These are phyloP conservation scores for Tricholoma flavovirens DNA, from an alignment of 768 basidiomycete species.

Conservation along the genomic window DNA sequence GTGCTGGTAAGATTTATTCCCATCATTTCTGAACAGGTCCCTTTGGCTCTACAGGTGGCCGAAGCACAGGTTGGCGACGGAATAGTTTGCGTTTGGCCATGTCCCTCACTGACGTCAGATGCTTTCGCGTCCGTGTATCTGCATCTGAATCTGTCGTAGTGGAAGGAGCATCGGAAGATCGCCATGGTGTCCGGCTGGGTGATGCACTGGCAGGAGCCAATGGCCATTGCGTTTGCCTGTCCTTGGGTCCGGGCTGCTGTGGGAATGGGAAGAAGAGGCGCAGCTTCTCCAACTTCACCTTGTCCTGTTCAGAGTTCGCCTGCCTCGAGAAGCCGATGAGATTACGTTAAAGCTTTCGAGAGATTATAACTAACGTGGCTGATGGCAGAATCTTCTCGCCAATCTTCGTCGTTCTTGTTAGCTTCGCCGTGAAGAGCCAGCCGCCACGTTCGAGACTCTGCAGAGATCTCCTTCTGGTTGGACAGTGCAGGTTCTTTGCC, in stretches of 20 bases:
- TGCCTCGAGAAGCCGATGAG: neutral
- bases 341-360: neutral
- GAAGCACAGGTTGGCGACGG: neutral
- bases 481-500: neutral
- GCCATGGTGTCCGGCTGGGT: neutral
- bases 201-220: neutral
- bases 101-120: neutral
- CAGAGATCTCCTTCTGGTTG: neutral
- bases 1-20: neutral
- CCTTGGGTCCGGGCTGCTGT: neutral
- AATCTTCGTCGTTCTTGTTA: neutral
- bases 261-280: neutral
- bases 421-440: neutral
- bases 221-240: neutral
- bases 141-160: neutral
- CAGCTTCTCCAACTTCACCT: neutral
- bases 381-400: neutral
- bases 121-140: neutral
- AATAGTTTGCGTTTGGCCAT: neutral
- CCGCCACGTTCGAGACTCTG: neutral
- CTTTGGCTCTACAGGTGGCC: neutral
- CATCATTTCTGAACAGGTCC: neutral
- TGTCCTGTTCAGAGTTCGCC: neutral
- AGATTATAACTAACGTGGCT: neutral
- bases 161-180: neutral